A percentile compares a stretch with the other conserved stretches of the same genome.
Conservation (phyloP, 257 asterid genomes). For the Solanum gracilifrons region DNA sequence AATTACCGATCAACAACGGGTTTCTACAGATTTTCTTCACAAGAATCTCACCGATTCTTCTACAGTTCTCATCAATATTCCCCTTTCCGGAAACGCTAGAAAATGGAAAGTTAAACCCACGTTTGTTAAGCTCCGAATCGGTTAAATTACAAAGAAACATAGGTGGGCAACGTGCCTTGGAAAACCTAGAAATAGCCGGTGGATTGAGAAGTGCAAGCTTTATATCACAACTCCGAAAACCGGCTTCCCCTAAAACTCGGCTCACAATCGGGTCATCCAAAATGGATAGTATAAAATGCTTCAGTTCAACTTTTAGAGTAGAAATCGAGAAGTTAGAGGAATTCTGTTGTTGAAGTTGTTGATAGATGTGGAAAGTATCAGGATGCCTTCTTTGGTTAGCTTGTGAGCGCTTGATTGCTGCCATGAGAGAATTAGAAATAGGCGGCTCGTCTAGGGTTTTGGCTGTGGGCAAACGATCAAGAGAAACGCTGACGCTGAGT, state of each 20-base stretch:
- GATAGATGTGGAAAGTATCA: slow-evolving; percentile 77
- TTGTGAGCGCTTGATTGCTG: slow-evolving; percentile 90
- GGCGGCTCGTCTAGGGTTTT: slow-evolving; percentile 58
- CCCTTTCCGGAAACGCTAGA: slow-evolving; percentile 21
- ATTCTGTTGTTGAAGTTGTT: slow-evolving; percentile 40
- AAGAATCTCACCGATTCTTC: slow-evolving; percentile 55
- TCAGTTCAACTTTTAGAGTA: slow-evolving; percentile 68
- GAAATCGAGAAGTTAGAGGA: slow-evolving; percentile 36
- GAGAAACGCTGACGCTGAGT: slow-evolving; percentile 64
- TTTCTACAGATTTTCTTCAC: slow-evolving; percentile 33
- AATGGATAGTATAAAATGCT: slow-evolving; percentile 67
- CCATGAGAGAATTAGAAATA: slow-evolving; percentile 86
- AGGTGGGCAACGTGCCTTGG: slow-evolving; percentile 45
- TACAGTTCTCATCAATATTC: slow-evolving; percentile 39
- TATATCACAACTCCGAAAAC: slow-evolving; percentile 68
- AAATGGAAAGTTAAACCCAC: slow-evolving; percentile 46
- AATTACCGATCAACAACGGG: slow-evolving; percentile 62
- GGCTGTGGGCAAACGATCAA: slow-evolving; percentile 55
- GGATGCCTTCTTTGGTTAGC: slow-evolving; percentile 96
- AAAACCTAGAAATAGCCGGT: slow-evolving; percentile 34
- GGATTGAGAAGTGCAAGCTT: slow-evolving; percentile 70
- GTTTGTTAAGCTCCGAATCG: slow-evolving; percentile 35
- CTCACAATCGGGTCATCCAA: slow-evolving; percentile 93
- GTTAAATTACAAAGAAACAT: slow-evolving; percentile 30
- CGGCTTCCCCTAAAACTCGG: slow-evolving; percentile 85